Conservation (phyloP, 148 eudicot species). For the Chenopodium quinoa region DNA sequence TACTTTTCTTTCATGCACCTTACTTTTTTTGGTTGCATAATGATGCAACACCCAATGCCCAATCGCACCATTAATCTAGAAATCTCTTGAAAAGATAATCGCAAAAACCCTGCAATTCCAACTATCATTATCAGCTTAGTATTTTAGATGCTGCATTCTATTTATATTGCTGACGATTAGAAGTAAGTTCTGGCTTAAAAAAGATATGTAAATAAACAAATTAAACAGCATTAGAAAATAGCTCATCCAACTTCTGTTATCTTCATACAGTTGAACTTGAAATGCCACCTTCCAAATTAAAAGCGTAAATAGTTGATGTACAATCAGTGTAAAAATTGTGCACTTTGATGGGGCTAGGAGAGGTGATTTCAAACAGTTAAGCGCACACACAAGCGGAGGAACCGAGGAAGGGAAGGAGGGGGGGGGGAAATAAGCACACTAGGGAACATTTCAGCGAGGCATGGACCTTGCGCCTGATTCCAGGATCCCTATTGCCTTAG, state of each 20-base stretch:
- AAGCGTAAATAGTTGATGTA: too few relatives aligned
- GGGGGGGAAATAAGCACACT: too few relatives aligned
- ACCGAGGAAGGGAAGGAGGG: too few relatives aligned
- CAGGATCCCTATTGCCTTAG: too few relatives aligned
- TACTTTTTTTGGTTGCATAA: background rate
- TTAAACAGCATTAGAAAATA: too few relatives aligned
- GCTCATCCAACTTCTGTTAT: background rate
- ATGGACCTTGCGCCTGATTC: too few relatives aligned
- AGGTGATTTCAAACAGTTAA: too few relatives aligned
- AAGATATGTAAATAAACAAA: too few relatives aligned
- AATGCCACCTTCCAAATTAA: background rate
- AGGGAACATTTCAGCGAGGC: too few relatives aligned
- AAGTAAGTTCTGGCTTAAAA: background rate
- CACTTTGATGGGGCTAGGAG: too few relatives aligned
- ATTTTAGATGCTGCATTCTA: background rate
- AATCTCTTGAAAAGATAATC: background rate
- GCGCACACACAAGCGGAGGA: too few relatives aligned
- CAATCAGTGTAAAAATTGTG: too few relatives aligned
- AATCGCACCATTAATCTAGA: background rate
- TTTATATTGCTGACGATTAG: background rate
- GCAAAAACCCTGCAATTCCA: background rate
- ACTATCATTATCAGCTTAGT: background rate
- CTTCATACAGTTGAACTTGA: background rate
- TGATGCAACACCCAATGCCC: background rate
- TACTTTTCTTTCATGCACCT: background rate